Evolutionary conservation across 2,329 filamentous ascomycete species (phyloP), one percentile per base, ranked within the genome.

Genomic region (Curvularia verruculosa): DNA sequence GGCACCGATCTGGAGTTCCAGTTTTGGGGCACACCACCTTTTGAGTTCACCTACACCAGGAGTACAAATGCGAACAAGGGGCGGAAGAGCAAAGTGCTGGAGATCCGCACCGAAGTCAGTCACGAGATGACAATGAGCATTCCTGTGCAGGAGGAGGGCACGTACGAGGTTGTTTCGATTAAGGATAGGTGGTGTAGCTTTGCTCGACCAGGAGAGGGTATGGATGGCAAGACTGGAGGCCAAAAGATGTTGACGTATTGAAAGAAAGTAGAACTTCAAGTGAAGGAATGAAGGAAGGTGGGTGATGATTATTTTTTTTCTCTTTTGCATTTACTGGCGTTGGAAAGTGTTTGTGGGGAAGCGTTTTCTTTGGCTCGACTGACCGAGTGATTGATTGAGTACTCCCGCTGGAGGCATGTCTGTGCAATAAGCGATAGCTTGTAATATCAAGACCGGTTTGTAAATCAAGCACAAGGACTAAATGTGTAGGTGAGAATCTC

Each of bases 21-120:
- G 69, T 99, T 99, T 78, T 93, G 90, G 81, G 95, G 96, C 54
- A 93, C 91, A 5, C 92, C 95, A 60, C 95, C 95, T 1, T 99
- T 99, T 71, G 95, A 98, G 78, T 99, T 98, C 74, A 97, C 94
- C 55, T 98, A 96, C 76, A 98, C 92, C 19, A 85, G 95, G 60
- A 95, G 89, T 77, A 91, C 91, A 43, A 96, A 96, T 73, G 88
- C 87, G n/a, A 89, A 89, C 1, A 68, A 70, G 12, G 75, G 77
- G 1, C 70, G 71, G 65, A 90, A 92, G 75, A 90, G 69, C 43
- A 72, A 68, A 68, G 85, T 99, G 31, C 83, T 99, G 18, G 96
- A 99, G 79, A 97, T 96, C 63, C 87, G 91, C 66, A 92, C 95
- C 65, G 93, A 97, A 67, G 83, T 90, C 18, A 94, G 90, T 47